Conservation (phyloP, 257 asterid genomes). For the Haberlea rhodopensis region DNA sequence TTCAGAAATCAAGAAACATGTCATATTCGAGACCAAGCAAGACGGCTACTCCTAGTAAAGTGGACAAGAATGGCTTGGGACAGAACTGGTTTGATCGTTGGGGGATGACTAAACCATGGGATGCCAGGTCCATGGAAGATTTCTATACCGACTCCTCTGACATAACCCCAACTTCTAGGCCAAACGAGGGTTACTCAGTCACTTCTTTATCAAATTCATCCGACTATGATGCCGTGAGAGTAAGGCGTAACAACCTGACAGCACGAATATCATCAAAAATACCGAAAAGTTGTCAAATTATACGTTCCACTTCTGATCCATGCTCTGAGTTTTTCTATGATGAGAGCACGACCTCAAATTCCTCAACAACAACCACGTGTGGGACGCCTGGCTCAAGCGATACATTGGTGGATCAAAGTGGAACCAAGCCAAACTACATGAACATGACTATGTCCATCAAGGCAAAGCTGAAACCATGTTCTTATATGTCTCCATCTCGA, state of each 20-base stretch:
- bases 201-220: slow-evolving; percentile 39
- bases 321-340: slow-evolving; percentile 49
- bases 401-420: slow-evolving; percentile 28
- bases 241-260: slow-evolving; percentile 35
- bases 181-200: slow-evolving; percentile 17
- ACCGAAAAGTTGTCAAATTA: slow-evolving; percentile 43
- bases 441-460: slow-evolving; percentile 40
- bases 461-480: slow-evolving; percentile 29
- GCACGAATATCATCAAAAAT: slow-evolving; percentile 45
- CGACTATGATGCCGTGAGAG: slow-evolving; percentile 35
- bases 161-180: slow-evolving; percentile 34
- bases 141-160: slow-evolving; percentile 31
- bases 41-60: slow-evolving; percentile 32
- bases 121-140: slow-evolving; percentile 39
- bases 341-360: slow-evolving; percentile 68
- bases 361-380: slow-evolving; percentile 63
- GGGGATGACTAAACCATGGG: slow-evolving; percentile 71
- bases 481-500: neutral
- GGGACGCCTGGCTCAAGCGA: slow-evolving; percentile 49
- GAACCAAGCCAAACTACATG: slow-evolving; percentile 64
- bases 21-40: slow-evolving; percentile 35
- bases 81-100: slow-evolving; percentile 72
- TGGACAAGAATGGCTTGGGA: slow-evolving; percentile 33
- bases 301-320: slow-evolving; percentile 48
- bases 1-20: slow-evolving; percentile 35